phyloP scores from a whole-genome alignment of 805 yeast species.

The Kuraishia borneana region DNA sequence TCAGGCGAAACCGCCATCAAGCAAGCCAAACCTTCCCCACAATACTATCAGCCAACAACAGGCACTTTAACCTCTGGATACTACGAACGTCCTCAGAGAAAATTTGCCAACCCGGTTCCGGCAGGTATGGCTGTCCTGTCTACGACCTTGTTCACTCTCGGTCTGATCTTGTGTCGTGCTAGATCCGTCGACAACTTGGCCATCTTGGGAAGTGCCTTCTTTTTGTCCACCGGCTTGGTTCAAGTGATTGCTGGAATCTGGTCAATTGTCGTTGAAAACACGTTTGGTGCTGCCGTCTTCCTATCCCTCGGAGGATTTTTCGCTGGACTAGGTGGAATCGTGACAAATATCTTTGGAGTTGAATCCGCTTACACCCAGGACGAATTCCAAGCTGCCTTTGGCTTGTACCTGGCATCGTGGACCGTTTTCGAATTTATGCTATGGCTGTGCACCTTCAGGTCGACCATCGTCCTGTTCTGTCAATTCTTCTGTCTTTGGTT shows the following conservation, averaged over 20 bases:
- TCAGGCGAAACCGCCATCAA: constrained; percentile 1
- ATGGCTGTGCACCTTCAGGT: constrained; percentile 30
- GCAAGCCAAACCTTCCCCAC: neutral
- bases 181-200: constrained; percentile 29
- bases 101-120: constrained; percentile 37
- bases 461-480: constrained; percentile 26
- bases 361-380: constrained; percentile 22
- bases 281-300: constrained; percentile 36
- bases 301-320: constrained; percentile 38
- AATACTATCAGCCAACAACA: constrained; percentile 7
- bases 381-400: constrained; percentile 29
- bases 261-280: constrained; percentile 35
- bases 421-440: constrained; percentile 32
- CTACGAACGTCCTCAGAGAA: constrained; percentile 34
- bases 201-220: constrained; percentile 28
- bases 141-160: constrained; percentile 34
- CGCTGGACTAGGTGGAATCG: constrained; percentile 30
- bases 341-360: constrained; percentile 30
- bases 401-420: constrained; percentile 36
- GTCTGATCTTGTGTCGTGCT: constrained; percentile 31
- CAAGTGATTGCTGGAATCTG: constrained; percentile 38
- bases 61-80: constrained; percentile 28
- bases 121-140: constrained; percentile 35
- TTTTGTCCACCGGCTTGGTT: constrained; percentile 37
- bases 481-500: constrained; percentile 27